Evolutionary conservation across 1,284 basidiomycete species (phyloP), one percentile per base, ranked within the genome.

Genomic region (Cutaneotrichosporon mucoides): DNA sequence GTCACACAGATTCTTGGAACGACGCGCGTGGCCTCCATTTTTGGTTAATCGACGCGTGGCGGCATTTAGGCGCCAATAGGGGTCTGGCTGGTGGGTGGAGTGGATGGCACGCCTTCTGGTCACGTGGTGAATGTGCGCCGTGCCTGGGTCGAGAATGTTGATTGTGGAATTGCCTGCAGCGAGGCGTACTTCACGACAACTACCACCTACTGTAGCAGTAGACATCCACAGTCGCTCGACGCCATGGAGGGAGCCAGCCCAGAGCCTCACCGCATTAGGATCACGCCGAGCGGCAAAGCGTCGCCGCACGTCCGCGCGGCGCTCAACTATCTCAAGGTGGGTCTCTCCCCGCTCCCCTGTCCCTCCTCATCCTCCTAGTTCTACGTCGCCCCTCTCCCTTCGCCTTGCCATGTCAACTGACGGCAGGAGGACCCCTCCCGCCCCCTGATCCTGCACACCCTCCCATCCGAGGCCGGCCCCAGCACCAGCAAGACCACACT

Each of bases 381-480:
- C 24, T 24, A 24, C 24, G 24, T 24, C 24, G 24, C 24, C 24
- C 24, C 24, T 24, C 24, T 24, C 24, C 24, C 24, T 24, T 24
- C 24, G 24, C 24, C 24, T 24, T 24, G 24, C 24, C 24, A 24
- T 24, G 24, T 24, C 24, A 24, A 24, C 56, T 62, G 44, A 62
- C 55, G 6, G 37, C 69, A 90, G 88, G 79, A 82, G 55, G 81
- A 86, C 62, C 83, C 84, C 48, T 73, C 80, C 33, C 79, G 73
- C 55, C 82, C 85, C 0, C 70, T 91, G 11, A 79, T 85, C 1
- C 76, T 91, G 5, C 88, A 90, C 69, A 89, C 89, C 0, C 73
- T 86, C 2, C 87, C 87, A 11, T 36, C 33, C 55, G 55, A 38
- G 7, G 34, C 11, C 24, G 24, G 24, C 24, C 24, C 24, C 24